phyloP scores from a whole-genome alignment of 169 alveolate genomes.

The Cryptosporidium parvum region DNA sequence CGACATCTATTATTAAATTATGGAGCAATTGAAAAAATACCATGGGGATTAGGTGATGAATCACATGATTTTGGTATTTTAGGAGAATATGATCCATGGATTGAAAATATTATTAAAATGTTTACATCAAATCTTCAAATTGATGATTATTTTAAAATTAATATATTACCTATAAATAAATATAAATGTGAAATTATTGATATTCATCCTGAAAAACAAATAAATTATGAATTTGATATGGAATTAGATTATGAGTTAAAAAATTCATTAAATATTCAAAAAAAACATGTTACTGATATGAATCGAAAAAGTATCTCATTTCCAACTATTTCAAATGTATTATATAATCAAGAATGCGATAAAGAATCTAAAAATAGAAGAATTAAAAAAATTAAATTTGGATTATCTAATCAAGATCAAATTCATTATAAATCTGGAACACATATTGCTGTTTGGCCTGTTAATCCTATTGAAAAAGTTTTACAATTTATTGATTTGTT shows the following conservation, averaged over 20 bases:
- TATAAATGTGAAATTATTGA: slow-evolving; percentile 1
- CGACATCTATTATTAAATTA: slow-evolving; percentile 23
- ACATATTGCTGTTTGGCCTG: slow-evolving; percentile 61
- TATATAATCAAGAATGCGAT: slow-evolving; percentile 23
- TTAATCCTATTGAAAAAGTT: slow-evolving; percentile 34
- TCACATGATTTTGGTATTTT: slow-evolving; percentile 71
- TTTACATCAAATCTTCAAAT: not conserved
- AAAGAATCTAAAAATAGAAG: slow-evolving; percentile 28
- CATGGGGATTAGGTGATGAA: slow-evolving; percentile 75
- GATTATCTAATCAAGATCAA: not conserved
- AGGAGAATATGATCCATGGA: slow-evolving; percentile 75
- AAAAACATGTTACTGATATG: not conserved
- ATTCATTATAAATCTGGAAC: slow-evolving; percentile 37
- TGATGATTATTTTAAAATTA: not conserved
- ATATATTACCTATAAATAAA: not conserved
- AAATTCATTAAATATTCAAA: slow-evolving; percentile 13
- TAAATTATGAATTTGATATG: slow-evolving; percentile 14
- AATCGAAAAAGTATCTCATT: not conserved
- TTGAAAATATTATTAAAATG: slow-evolving; percentile 26
- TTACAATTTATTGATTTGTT: slow-evolving; percentile 13
- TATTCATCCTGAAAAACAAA: not conserved
- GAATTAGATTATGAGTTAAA: slow-evolving; percentile 17
- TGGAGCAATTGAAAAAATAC: slow-evolving; percentile 40
- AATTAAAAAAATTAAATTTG: slow-evolving; percentile 25
- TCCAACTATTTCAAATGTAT: slow-evolving; percentile 20